These are phyloP conservation scores for Solanum verrucosum DNA, from an alignment of 257 asterid species.

Conservation along the genomic window DNA sequence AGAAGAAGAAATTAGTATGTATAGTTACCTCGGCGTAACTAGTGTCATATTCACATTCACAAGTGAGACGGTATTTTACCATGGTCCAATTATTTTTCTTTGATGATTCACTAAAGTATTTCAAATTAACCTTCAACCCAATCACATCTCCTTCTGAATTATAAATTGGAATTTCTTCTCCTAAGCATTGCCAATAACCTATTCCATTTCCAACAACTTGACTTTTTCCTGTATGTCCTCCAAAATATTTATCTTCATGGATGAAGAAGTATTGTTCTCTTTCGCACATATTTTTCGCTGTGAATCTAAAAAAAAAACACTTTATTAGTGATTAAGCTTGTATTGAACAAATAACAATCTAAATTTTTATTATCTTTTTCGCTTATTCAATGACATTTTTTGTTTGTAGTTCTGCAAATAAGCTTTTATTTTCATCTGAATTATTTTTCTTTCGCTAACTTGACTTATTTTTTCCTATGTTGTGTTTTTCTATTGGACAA, in stretches of 20 bases:
- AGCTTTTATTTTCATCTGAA: background rate
- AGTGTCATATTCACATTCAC: background rate
- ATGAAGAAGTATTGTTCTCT: constrained; percentile 21
- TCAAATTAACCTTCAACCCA: constrained; percentile 13
- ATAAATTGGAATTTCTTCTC: constrained; percentile 13
- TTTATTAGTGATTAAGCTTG: background rate
- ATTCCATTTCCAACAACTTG: constrained; percentile 4
- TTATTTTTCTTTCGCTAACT: background rate
- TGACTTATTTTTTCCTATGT: too few relatives aligned
- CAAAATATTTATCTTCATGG: constrained; percentile 1
- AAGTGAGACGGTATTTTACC: constrained; percentile 12
- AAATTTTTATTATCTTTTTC: background rate
- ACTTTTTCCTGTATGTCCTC: background rate
- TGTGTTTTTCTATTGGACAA: too few relatives aligned
- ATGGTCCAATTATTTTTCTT: constrained; percentile 24
- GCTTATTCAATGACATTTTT: background rate
- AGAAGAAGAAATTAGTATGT: background rate
- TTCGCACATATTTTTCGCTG: background rate
- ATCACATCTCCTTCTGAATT: constrained; percentile 3
- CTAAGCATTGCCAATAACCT: constrained; percentile 20
- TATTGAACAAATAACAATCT: background rate
- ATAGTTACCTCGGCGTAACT: constrained; percentile 1
- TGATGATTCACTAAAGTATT: background rate
- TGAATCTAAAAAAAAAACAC: background rate
- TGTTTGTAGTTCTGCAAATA: background rate